phyloP scores from a whole-genome alignment of 192 early-diverging fungal species.

The Gaertneriomyces semiglobifer region DNA sequence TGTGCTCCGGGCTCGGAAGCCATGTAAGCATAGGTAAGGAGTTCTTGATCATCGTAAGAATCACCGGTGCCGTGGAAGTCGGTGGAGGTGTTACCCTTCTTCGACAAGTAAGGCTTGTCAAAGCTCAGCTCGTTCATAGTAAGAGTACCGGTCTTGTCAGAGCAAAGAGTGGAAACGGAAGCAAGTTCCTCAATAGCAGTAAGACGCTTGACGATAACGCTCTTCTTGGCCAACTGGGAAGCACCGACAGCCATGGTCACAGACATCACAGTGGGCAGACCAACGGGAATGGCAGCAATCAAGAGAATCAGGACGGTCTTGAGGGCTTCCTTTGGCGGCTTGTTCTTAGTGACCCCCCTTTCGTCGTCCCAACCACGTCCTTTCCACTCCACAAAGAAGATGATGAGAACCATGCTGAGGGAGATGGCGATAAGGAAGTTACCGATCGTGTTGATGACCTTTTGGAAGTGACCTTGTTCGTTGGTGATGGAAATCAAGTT shows the following conservation, averaged over 20 bases:
- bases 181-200: slow-evolving; percentile 93
- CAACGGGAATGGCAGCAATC: slow-evolving; percentile 90
- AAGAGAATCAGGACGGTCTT: slow-evolving; percentile 78
- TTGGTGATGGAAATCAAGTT: slow-evolving; percentile 87
- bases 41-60: slow-evolving; percentile 62
- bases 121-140: slow-evolving; percentile 88
- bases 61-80: slow-evolving; percentile 57
- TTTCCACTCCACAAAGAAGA: slow-evolving; percentile 68
- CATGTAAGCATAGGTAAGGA: slow-evolving; percentile 74
- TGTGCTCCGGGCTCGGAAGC: slow-evolving; percentile 84
- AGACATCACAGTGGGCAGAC: slow-evolving; percentile 88
- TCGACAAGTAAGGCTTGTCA: slow-evolving; percentile 69
- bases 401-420: slow-evolving; percentile 57
- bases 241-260: slow-evolving; percentile 95
- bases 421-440: slow-evolving; percentile 87
- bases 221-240: slow-evolving; percentile 75
- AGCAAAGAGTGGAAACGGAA: slow-evolving; percentile 85
- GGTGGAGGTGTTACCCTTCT: slow-evolving; percentile 50
- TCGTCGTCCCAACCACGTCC: slow-evolving; percentile 47
- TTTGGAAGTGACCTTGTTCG: slow-evolving; percentile 96
- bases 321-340: slow-evolving; percentile 38
- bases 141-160: slow-evolving; percentile 95
- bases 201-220: slow-evolving; percentile 91
- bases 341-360: slow-evolving; percentile 26
- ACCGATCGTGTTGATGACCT: slow-evolving; percentile 88